These are phyloP conservation scores for Pythium angustatum DNA, from an alignment of 352 stramenopile genomes.

Conservation along the genomic window DNA sequence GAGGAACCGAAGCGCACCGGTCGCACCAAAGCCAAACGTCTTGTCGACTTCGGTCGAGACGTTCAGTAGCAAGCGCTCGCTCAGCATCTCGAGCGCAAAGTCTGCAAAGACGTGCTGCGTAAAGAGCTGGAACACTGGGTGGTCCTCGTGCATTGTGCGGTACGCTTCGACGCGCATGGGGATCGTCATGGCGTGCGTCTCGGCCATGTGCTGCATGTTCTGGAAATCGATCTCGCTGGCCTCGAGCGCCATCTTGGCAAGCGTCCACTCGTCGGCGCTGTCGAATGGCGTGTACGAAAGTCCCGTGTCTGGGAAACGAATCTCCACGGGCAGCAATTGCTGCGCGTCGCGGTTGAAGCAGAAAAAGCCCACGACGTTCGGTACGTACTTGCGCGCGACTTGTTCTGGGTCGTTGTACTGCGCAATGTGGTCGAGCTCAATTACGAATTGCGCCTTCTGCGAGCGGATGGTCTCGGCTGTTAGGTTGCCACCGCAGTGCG, in stretches of 20 bases:
- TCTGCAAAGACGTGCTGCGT: slow-evolving; percentile 32
- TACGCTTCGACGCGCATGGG: slow-evolving; percentile 49
- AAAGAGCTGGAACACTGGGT: slow-evolving; percentile 40
- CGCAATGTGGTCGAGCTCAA: slow-evolving; percentile 36
- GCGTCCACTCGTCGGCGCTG: slow-evolving; percentile 39
- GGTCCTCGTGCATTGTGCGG: slow-evolving; percentile 31
- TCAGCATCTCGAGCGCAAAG: slow-evolving; percentile 19
- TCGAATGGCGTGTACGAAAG: slow-evolving; percentile 55
- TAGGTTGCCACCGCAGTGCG: slow-evolving; percentile 33
- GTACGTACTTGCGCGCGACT: slow-evolving; percentile 38
- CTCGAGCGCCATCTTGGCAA: slow-evolving; percentile 55
- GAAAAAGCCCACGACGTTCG: slow-evolving; percentile 31
- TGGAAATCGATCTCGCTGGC: slow-evolving; percentile 45
- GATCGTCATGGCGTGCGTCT: slow-evolving; percentile 50
- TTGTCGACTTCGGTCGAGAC: slow-evolving; percentile 31
- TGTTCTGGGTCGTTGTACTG: slow-evolving; percentile 33
- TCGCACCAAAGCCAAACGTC: slow-evolving; percentile 41
- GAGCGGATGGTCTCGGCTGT: slow-evolving; percentile 24
- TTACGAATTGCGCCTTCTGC: slow-evolving; percentile 37
- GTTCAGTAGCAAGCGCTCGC: slow-evolving; percentile 2
- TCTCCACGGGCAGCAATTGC: slow-evolving; percentile 44
- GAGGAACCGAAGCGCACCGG: slow-evolving; percentile 35
- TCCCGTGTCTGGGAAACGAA: slow-evolving; percentile 39
- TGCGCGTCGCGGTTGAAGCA: slow-evolving; percentile 16
- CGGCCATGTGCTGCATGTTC: slow-evolving; percentile 54